A percentile compares a stretch with the other conserved stretches of the same genome.
phyloP scores from a whole-genome alignment of 352 stramenopile species.

The Phytophthora parvispora region DNA sequence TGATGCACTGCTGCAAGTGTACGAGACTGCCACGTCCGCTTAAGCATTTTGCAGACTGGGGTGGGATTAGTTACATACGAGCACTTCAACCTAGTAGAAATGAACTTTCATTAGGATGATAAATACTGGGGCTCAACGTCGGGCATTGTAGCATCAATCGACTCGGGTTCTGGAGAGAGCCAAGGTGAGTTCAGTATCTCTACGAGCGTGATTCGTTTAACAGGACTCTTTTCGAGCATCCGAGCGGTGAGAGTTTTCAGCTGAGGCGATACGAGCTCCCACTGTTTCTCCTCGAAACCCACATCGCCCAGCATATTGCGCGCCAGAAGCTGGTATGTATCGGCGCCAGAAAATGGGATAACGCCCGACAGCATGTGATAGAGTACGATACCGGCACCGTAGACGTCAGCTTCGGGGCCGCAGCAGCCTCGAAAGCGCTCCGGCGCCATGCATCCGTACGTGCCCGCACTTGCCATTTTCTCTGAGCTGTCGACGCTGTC shows the following conservation, averaged over 20 bases:
- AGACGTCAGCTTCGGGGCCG: constrained; percentile 67
- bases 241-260: constrained; percentile 46
- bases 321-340: constrained; percentile 64
- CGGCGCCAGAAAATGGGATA: constrained; percentile 52
- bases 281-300: constrained; percentile 48
- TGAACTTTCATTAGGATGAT: constrained; percentile 14
- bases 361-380: constrained; percentile 70
- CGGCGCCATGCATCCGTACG: constrained; percentile 75
- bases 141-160: constrained; percentile 10
- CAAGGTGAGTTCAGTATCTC: constrained; percentile 69
- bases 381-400: constrained; percentile 67
- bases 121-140: constrained; percentile 4
- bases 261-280: constrained; percentile 42
- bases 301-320: constrained; percentile 75
- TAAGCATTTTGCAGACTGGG: too few species aligned
- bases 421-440: constrained; percentile 65
- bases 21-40: constrained; percentile 77
- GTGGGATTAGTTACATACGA: too few species aligned
- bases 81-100: constrained; percentile 10
- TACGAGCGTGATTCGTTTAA: constrained; percentile 52
- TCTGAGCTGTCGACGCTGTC: not conserved
- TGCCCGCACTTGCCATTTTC: constrained; percentile 38
- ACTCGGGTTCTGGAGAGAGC: constrained; percentile 49
- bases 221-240: constrained; percentile 67
- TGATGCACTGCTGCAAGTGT: constrained; percentile 91